Evolutionary conservation across 495 filamentous ascomycete genomes (phyloP).

Genomic region (Cenococcum geophilum): DNA sequence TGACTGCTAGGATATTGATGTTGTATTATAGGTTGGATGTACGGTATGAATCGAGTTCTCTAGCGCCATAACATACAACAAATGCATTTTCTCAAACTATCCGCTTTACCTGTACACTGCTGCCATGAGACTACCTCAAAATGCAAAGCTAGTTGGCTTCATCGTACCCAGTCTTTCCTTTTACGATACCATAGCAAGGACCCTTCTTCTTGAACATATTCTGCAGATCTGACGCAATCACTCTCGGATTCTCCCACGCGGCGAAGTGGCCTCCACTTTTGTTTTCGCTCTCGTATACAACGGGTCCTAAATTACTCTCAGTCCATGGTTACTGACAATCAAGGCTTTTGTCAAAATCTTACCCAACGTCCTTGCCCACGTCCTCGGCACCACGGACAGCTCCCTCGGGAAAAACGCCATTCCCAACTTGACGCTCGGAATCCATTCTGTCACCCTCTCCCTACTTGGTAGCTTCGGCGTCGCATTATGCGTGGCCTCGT

Average conservation of each 20-base stretch:
- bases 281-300: slow-evolving; percentile 52
- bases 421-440: slow-evolving; percentile 49
- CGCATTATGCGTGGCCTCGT: slow-evolving; percentile 37
- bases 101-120: too few species aligned
- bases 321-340: background rate
- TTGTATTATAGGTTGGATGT: background rate
- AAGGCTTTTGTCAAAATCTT: background rate
- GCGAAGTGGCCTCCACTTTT: slow-evolving; percentile 58
- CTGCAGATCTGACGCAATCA: slow-evolving; percentile 50
- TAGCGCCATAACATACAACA: too few species aligned
- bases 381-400: slow-evolving; percentile 44
- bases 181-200: slow-evolving; percentile 36
- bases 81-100: too few species aligned
- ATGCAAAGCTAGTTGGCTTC: background rate
- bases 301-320: slow-evolving; percentile 30
- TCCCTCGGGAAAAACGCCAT: slow-evolving; percentile 50
- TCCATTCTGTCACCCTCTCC: slow-evolving; percentile 31
- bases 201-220: slow-evolving; percentile 51
- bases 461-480: slow-evolving; percentile 12
- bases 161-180: slow-evolving; percentile 18
- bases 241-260: slow-evolving; percentile 52
- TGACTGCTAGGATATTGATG: background rate
- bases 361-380: slow-evolving; percentile 46
- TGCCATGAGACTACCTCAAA: background rate
- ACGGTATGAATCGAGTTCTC: too few species aligned